These are phyloP conservation scores for Didymella keratinophila DNA, from an alignment of 2,329 filamentous ascomycete genomes.

Conservation along the genomic window DNA sequence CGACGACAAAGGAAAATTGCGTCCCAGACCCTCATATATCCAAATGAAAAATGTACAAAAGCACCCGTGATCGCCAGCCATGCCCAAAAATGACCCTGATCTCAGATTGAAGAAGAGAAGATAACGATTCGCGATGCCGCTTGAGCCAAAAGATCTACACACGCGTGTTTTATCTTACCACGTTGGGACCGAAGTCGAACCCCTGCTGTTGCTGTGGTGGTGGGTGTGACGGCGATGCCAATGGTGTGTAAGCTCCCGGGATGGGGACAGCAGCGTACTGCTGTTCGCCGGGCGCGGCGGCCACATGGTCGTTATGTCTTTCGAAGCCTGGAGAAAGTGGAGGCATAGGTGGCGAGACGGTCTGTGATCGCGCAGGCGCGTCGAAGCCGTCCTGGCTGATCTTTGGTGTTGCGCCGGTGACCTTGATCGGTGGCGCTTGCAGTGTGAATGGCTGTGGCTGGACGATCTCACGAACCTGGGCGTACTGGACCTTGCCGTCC, in stretches of 20 bases:
- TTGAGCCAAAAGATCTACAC: constrained; percentile 22
- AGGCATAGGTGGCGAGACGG: constrained; percentile 44
- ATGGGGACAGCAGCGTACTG: constrained; percentile 88
- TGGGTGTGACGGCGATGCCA: constrained; percentile 54
- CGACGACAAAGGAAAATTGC: constrained; percentile 9
- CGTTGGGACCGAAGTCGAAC: constrained; percentile 51
- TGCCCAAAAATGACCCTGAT: constrained; percentile 27
- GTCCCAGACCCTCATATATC: constrained; percentile 17
- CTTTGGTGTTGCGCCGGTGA: constrained; percentile 79
- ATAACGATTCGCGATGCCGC: constrained; percentile 19
- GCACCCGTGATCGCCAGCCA: constrained; percentile 33
- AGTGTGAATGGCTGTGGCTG: constrained; percentile 77
- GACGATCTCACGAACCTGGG: constrained; percentile 54
- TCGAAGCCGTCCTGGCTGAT: constrained; percentile 69
- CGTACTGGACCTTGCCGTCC: constrained; percentile 45
- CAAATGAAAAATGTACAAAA: constrained; percentile 37
- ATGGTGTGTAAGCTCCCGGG: constrained; percentile 76
- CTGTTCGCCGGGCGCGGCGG: constrained; percentile 78
- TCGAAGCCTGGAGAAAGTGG: constrained; percentile 52
- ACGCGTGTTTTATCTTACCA: constrained; percentile 32
- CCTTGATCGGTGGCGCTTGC: constrained; percentile 81
- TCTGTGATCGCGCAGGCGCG: constrained; percentile 44
- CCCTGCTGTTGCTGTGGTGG: constrained; percentile 39
- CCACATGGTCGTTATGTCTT: constrained; percentile 69
- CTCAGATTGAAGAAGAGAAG: constrained; percentile 29